phyloP scores from a whole-genome alignment of 108 stramenopile species.

The Mediolabrus comicus region DNA sequence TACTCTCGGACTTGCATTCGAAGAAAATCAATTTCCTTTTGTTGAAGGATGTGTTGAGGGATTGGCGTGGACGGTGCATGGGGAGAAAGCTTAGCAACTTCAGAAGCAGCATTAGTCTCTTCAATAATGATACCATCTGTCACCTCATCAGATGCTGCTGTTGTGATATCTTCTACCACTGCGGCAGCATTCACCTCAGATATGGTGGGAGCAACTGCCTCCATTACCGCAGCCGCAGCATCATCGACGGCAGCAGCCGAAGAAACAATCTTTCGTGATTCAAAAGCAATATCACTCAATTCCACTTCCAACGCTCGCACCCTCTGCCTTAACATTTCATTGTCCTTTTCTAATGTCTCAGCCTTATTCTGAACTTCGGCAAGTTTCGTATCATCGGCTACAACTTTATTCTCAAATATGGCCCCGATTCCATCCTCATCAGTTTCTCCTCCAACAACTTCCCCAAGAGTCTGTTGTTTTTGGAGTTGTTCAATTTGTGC shows the following conservation, averaged over 20 bases:
- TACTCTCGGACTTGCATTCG: slow-evolving; percentile 14
- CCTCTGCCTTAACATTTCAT: slow-evolving; percentile 16
- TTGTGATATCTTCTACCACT: too few relatives aligned
- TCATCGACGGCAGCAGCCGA: background rate
- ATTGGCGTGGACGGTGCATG: slow-evolving; percentile 19
- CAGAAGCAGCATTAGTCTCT: background rate
- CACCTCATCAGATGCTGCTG: too few relatives aligned
- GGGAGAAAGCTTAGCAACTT: slow-evolving; percentile 3
- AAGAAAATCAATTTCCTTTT: slow-evolving; percentile 17
- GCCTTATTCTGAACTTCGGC: background rate
- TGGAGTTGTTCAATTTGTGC: background rate
- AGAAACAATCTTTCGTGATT: slow-evolving; percentile 20
- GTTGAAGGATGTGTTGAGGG: slow-evolving; percentile 21
- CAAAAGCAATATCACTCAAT: slow-evolving; percentile 35
- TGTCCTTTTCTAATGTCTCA: slow-evolving; percentile 15
- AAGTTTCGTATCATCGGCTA: background rate
- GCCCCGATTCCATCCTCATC: background rate
- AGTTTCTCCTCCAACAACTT: slow-evolving; percentile 7
- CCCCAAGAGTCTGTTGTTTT: background rate
- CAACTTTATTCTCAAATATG: background rate
- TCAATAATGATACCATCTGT: too few relatives aligned
- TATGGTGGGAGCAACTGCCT: background rate
- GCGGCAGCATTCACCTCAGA: too few relatives aligned
- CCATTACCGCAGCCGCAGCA: background rate
- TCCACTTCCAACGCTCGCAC: slow-evolving; percentile 26